Conservation (phyloP, 495 filamentous ascomycete species). For the Aspergillus olivimuriae region DNA sequence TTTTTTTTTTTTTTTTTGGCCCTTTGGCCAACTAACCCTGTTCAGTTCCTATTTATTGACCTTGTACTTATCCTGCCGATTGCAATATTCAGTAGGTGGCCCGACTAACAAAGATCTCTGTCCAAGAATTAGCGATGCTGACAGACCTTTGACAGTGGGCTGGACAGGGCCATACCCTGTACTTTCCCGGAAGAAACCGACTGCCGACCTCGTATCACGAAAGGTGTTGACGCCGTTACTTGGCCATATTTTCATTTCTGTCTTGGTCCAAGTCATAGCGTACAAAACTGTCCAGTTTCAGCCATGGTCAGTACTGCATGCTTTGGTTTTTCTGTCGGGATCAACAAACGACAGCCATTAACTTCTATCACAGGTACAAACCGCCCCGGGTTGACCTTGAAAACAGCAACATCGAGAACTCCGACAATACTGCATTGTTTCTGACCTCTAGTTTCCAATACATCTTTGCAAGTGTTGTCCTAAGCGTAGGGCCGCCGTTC, state of each 20-base stretch:
- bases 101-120: too few relatives aligned
- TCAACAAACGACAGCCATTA: not conserved
- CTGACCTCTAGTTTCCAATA: conserved; percentile 91
- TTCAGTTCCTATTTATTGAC: conserved; percentile 87
- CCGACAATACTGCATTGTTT: conserved; percentile 87
- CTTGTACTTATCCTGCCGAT: conserved; percentile 89
- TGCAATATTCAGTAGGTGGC: conserved; percentile 78
- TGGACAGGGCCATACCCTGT: conserved; percentile 81
- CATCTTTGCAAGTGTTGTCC: conserved; percentile 76
- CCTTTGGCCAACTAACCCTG: conserved; percentile 15
- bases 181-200: conserved; percentile 79
- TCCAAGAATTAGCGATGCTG: too few relatives aligned
- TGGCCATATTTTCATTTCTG: conserved; percentile 78
- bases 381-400: conserved; percentile 68
- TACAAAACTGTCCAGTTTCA: conserved; percentile 69
- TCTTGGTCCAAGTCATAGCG: conserved; percentile 67
- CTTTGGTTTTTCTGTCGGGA: too few relatives aligned
- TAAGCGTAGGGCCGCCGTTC: conserved; percentile 87
- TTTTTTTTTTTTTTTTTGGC: conserved; percentile 8
- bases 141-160: conserved; percentile 70
- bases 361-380: conserved; percentile 53
- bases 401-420: conserved; percentile 79
- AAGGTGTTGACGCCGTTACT: conserved; percentile 88
- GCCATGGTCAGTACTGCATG: conserved; percentile 58
- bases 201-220: conserved; percentile 85